Conservation (phyloP, 495 filamentous ascomycete species). For the Penicilliopsis zonata region DNA sequence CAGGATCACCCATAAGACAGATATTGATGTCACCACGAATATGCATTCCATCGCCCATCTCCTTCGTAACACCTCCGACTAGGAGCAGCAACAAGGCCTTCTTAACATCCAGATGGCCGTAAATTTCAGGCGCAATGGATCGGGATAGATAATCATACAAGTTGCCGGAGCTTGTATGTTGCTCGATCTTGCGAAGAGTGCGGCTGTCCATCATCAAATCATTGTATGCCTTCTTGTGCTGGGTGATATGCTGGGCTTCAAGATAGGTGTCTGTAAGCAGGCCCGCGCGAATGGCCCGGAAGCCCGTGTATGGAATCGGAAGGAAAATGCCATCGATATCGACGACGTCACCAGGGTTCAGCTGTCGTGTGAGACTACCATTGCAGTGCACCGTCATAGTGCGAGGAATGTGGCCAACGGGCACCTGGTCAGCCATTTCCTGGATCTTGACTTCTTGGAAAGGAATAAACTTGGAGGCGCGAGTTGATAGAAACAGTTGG, state of each 20-base stretch:
- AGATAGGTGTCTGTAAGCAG: conserved; percentile 94
- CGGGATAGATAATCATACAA: conserved; percentile 90
- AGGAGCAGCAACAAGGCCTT: conserved; percentile 90
- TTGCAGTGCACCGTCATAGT: conserved; percentile 82
- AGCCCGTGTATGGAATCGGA: conserved; percentile 94
- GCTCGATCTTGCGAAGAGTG: conserved; percentile 68
- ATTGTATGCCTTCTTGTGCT: conserved; percentile 97
- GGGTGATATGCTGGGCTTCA: conserved; percentile 82
- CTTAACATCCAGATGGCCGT: conserved; percentile 92
- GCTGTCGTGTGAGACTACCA: conserved; percentile 67
- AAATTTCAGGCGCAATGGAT: conserved; percentile 96
- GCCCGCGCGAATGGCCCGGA: conserved; percentile 90
- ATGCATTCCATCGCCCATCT: conserved; percentile 95
- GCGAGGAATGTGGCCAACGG: conserved; percentile 92
- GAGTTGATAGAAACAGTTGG: conserved; percentile 81
- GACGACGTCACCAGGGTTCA: conserved; percentile 89
- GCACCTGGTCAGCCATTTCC: conserved; percentile 96
- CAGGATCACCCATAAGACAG: conserved; percentile 97
- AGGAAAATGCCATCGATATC: conserved; percentile 93
- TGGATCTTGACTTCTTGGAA: conserved; percentile 99
- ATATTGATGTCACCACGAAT: conserved; percentile 98
- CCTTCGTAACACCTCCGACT: conserved; percentile 92
- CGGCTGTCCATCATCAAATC: conserved; percentile 67
- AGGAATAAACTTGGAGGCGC: conserved; percentile 90
- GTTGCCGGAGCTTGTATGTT: conserved; percentile 69